Evolutionary conservation across 331 rosid genomes (phyloP).

Genomic region (Rhamnella rubrinervis): DNA sequence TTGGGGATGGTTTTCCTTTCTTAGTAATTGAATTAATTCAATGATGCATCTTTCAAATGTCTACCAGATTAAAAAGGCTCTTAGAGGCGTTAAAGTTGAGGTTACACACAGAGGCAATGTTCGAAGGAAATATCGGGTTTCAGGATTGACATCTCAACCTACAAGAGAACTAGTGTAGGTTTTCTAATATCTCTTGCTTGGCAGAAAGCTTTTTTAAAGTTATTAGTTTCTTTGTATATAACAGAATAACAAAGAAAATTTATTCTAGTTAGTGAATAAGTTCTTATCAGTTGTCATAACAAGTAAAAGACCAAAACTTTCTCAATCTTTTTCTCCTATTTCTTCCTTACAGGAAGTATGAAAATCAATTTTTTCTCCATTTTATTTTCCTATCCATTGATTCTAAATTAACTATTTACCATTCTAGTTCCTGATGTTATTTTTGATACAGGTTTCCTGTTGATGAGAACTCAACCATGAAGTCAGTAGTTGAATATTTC

Average conservation of each 20-base stretch:
- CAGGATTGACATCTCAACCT: conserved; percentile 97
- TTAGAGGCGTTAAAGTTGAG: conserved; percentile 98
- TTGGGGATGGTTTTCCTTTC: conserved; percentile 1
- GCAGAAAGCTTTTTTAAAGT: not conserved
- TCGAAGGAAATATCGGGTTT: conserved; percentile 92
- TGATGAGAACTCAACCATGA: conserved; percentile 92
- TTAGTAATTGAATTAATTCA: not conserved
- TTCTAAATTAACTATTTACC: not conserved
- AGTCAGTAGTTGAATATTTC: conserved; percentile 95
- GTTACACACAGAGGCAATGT: conserved; percentile 93
- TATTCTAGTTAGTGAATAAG: not conserved
- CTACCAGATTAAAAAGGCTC: conserved; percentile 86
- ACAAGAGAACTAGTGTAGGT: conserved; percentile 91
- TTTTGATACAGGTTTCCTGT: conserved; percentile 77
- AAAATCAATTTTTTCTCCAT: not conserved
- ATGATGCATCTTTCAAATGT: conserved; percentile 1
- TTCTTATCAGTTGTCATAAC: not conserved
- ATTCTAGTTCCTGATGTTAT: conserved; percentile 14
- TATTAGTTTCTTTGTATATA: not conserved
- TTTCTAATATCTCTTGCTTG: conserved; percentile 5
- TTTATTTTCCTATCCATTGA: not conserved
- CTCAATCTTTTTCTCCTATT: too few species aligned
- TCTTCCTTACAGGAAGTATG: too few species aligned
- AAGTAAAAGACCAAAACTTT: too few species aligned
- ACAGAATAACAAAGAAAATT: too few species aligned